Conservation (phyloP, 306 rosid species). For the Comarum palustre region DNA sequence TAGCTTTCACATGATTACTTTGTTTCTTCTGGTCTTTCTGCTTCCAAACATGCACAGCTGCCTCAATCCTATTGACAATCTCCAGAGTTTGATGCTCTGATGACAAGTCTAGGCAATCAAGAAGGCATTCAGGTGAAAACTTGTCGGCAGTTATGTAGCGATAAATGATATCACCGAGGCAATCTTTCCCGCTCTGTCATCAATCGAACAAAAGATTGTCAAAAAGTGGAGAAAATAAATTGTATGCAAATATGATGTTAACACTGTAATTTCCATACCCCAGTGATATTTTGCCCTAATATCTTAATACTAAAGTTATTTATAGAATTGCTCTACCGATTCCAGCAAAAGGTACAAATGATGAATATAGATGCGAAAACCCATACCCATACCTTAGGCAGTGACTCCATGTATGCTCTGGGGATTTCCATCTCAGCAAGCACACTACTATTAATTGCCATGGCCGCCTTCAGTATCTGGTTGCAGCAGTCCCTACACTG, state of each 20-base stretch:
- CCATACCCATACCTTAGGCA: slow-evolving; percentile 75
- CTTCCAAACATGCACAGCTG: slow-evolving; percentile 77
- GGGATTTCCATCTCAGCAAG: slow-evolving; percentile 95
- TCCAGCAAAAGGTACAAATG: not conserved
- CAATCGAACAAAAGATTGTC: slow-evolving; percentile 11
- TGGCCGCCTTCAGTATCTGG: slow-evolving; percentile 86
- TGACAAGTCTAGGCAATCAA: slow-evolving; percentile 82
- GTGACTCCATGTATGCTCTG: slow-evolving; percentile 52
- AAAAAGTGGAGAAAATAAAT: not conserved
- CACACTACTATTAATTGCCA: slow-evolving; percentile 82
- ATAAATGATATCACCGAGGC: slow-evolving; percentile 81
- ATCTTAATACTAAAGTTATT: not conserved
- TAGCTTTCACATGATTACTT: slow-evolving; percentile 40
- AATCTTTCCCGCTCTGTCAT: slow-evolving; percentile 81
- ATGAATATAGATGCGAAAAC: not conserved
- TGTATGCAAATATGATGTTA: not conserved
- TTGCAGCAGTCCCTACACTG: slow-evolving; percentile 86
- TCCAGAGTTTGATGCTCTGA: slow-evolving; percentile 86
- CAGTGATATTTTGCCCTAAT: not conserved
- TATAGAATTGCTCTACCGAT: not conserved
- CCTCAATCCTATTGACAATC: slow-evolving; percentile 82
- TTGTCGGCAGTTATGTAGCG: slow-evolving; percentile 65
- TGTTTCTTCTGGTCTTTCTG: slow-evolving; percentile 64
- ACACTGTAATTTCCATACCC: not conserved
- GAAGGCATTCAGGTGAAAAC: slow-evolving; percentile 73